Percentiles rank a stretch among this genome's conserved stretches.
Conservation (phyloP, 1,284 basidiomycete genomes). For the Trichosporon coremiiforme region DNA sequence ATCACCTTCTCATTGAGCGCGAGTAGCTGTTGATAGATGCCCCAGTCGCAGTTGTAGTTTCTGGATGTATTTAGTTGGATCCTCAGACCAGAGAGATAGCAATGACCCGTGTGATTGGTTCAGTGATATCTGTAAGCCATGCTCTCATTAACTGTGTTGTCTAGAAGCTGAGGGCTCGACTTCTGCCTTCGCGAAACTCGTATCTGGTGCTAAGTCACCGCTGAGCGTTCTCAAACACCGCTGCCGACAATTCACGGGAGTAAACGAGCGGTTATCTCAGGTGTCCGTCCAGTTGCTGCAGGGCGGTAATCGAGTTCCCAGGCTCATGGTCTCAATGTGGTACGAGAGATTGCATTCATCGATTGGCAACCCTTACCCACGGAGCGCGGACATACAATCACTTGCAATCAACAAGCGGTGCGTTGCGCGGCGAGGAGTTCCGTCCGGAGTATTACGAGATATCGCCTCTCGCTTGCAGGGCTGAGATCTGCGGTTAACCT, state of each 20-base stretch:
- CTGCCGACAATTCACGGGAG: neutral
- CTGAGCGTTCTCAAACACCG: neutral
- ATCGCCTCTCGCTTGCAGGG: neutral
- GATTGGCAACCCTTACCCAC: neutral
- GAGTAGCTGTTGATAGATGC: slow-evolving; percentile 5
- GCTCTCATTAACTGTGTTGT: too few relatives aligned
- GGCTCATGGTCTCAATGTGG: neutral
- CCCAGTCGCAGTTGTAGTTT: neutral
- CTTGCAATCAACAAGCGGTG: neutral
- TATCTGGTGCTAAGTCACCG: too few relatives aligned
- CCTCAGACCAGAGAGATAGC: neutral
- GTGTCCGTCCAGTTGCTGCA: too few relatives aligned
- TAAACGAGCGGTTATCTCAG: too few relatives aligned
- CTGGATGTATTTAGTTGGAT: neutral
- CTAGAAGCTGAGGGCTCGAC: too few relatives aligned
- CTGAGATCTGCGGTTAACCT: neutral
- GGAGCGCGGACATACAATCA: neutral
- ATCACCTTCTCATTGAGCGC: slow-evolving; percentile 25
- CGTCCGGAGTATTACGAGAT: neutral
- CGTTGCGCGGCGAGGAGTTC: neutral
- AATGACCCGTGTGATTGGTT: neutral
- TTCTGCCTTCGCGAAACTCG: too few relatives aligned
- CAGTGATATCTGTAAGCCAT: neutral
- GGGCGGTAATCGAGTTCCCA: too few relatives aligned
- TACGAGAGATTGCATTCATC: neutral